Evolutionary conservation across 192 early-diverging fungal species (phyloP).

Genomic region (Coemansia sp.): DNA sequence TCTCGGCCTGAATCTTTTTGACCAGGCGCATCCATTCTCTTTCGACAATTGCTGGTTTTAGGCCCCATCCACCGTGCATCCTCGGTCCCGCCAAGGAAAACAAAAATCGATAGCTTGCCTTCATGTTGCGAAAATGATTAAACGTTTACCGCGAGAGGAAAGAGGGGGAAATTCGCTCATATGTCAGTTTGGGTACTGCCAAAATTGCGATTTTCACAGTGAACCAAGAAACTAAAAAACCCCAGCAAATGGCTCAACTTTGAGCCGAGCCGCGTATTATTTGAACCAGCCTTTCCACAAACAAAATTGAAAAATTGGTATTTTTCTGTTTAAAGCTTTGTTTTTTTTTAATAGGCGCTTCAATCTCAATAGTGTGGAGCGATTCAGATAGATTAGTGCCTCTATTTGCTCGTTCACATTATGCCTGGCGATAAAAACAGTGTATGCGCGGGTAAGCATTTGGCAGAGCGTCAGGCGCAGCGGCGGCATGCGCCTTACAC

Average conservation of each 20-base stretch:
- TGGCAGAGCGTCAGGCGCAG: neutral
- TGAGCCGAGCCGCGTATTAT: no score
- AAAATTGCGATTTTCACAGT: no score
- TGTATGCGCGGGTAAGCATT: slow-evolving; percentile 9
- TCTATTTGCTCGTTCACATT: neutral
- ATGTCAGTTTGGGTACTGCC: no score
- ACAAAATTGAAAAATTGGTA: no score
- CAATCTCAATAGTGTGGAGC: neutral
- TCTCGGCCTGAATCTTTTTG: neutral
- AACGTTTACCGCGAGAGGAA: slow-evolving; percentile 6
- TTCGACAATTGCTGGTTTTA: neutral
- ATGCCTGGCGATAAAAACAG: neutral
- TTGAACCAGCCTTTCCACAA: no score
- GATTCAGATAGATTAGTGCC: slow-evolving; percentile 1
- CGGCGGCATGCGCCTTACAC: slow-evolving; percentile 34
- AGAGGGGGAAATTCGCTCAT: neutral
- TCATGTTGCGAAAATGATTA: slow-evolving; percentile 1
- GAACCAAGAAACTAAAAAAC: no score
- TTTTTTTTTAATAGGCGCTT: slow-evolving; percentile 3
- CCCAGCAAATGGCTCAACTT: no score
- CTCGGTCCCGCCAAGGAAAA: neutral
- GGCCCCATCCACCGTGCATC: neutral
- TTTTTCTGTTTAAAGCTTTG: neutral
- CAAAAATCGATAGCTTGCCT: neutral
- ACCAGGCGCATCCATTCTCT: neutral